These are phyloP conservation scores for Periconia digitata DNA, from an alignment of 2,329 filamentous ascomycete species.

Conservation along the genomic window DNA sequence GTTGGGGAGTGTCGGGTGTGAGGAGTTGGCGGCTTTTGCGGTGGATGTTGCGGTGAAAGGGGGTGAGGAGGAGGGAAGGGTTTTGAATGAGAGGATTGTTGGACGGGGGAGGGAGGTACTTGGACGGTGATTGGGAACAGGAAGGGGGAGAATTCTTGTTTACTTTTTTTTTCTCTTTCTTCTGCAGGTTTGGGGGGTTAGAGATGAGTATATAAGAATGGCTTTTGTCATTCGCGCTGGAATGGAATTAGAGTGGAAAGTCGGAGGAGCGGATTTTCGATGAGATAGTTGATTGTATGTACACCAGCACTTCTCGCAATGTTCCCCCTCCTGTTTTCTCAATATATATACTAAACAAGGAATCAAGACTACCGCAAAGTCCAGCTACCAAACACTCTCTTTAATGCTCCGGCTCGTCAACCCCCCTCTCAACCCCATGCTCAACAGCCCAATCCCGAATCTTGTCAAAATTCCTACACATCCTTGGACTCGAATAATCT, in stretches of 20 bases:
- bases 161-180: too few relatives aligned
- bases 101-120: slow-evolving; percentile 3
- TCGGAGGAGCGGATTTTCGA: too few relatives aligned
- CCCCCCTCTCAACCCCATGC: slow-evolving; percentile 21
- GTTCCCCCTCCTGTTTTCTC: too few relatives aligned
- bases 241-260: too few relatives aligned
- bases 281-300: too few relatives aligned
- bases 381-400: neutral
- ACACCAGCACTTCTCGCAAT: too few relatives aligned
- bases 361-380: too few relatives aligned
- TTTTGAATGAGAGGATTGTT: slow-evolving; percentile 11
- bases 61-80: slow-evolving; percentile 5
- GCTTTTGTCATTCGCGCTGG: too few relatives aligned
- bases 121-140: neutral
- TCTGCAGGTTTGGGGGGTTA: too few relatives aligned
- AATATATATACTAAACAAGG: too few relatives aligned
- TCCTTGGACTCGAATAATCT: slow-evolving; percentile 17
- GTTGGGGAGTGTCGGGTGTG: slow-evolving; percentile 10
- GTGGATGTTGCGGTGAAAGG: slow-evolving; percentile 17
- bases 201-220: too few relatives aligned
- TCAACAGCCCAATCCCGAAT: slow-evolving; percentile 19
- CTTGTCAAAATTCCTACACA: slow-evolving; percentile 21
- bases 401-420: slow-evolving; percentile 18
- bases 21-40: slow-evolving; percentile 18
- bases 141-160: too few relatives aligned